Percentiles rank a stretch among this genome's conserved stretches.
Evolutionary conservation across 139 green algal species (phyloP).

Genomic region (Tetradesmus obliquus): DNA sequence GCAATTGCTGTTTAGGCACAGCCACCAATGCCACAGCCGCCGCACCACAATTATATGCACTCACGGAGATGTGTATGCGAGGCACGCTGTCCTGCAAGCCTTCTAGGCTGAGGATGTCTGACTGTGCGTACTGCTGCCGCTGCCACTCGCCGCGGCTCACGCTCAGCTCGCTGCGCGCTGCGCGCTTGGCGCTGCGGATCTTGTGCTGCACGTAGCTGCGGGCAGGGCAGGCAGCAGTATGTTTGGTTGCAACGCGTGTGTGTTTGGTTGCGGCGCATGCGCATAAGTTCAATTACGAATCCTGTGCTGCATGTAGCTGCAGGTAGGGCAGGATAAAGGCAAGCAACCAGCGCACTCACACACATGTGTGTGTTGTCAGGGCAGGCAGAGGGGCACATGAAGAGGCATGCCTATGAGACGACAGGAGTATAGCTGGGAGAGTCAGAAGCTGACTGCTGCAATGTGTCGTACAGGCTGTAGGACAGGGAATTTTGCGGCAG

Average conservation of each 20-base stretch:
- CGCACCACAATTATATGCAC: neutral
- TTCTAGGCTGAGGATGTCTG: conserved; percentile 53
- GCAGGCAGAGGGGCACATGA: too few species aligned
- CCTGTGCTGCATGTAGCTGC: too few species aligned
- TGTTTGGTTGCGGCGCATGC: neutral
- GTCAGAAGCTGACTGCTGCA: too few species aligned
- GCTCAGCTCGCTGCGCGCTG: conserved; percentile 81
- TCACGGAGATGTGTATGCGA: conserved; percentile 67
- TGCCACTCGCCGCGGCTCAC: conserved; percentile 84
- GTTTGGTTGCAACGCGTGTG: neutral
- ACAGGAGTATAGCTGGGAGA: too few species aligned
- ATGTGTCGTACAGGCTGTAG: too few species aligned
- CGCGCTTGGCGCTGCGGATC: conserved; percentile 80
- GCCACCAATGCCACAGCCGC: neutral
- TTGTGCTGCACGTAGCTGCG: conserved; percentile 58
- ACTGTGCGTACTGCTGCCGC: conserved; percentile 24
- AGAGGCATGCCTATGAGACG: too few species aligned
- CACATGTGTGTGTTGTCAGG: too few species aligned
- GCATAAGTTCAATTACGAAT: too few species aligned
- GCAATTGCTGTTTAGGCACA: neutral
- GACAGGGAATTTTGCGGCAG: too few species aligned
- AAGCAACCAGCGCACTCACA: too few species aligned
- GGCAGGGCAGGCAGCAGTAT: neutral
- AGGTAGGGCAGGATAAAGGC: too few species aligned
- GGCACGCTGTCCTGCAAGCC: conserved; percentile 68